These are phyloP conservation scores for Vanrija sp. DNA, from an alignment of 1,284 basidiomycete genomes.

Conservation along the genomic window DNA sequence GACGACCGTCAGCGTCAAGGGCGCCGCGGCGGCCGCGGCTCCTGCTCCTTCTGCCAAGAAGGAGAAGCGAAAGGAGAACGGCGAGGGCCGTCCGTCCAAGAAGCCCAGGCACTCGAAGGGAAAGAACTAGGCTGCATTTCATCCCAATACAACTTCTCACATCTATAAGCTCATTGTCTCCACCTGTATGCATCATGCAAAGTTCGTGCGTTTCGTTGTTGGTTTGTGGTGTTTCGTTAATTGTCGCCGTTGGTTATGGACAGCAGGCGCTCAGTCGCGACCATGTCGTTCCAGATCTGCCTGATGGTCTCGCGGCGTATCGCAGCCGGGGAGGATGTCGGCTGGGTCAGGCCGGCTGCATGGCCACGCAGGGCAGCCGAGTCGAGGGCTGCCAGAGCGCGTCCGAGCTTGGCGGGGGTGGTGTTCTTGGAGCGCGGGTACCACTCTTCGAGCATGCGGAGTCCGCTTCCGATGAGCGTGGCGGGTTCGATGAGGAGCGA, in stretches of 20 bases:
- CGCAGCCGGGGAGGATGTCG: too few species aligned
- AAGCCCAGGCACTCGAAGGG: constrained; percentile 10
- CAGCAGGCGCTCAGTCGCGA: constrained; percentile 10
- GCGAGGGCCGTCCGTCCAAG: constrained; percentile 6
- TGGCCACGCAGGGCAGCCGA: not conserved
- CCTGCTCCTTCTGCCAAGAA: constrained; percentile 48
- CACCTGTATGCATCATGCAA: constrained; percentile 6
- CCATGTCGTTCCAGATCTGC: constrained; percentile 10
- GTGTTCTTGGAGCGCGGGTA: not conserved
- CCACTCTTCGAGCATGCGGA: constrained; percentile 20
- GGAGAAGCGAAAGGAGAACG: constrained; percentile 46
- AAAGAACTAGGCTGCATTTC: not conserved
- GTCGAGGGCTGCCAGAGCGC: constrained; percentile 11
- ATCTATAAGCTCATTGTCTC: not conserved
- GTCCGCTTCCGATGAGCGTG: constrained; percentile 16
- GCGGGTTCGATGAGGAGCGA: constrained; percentile 21
- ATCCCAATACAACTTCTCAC: constrained; percentile 1
- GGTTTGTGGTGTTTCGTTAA: not conserved
- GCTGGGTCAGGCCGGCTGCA: constrained; percentile 4
- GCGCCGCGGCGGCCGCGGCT: constrained; percentile 51
- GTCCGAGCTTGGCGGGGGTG: constrained; percentile 4
- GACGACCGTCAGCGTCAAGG: constrained; percentile 73
- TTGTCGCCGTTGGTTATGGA: not conserved
- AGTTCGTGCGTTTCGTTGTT: not conserved
- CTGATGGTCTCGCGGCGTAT: not conserved